These are phyloP conservation scores for Puccinia coronata DNA, from an alignment of 1,284 basidiomycete genomes.

Conservation along the genomic window DNA sequence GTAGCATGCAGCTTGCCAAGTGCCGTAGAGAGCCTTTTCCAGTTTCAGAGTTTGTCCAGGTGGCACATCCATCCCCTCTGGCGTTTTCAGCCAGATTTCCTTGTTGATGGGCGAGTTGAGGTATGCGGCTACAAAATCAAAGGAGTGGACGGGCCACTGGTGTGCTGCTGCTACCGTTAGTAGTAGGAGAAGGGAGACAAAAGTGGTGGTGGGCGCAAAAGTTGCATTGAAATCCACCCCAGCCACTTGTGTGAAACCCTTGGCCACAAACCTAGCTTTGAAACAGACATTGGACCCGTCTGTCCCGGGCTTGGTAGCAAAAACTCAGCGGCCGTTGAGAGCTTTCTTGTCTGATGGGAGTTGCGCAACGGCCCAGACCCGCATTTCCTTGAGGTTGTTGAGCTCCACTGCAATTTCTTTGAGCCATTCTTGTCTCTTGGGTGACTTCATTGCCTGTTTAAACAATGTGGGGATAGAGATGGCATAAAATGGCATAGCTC, in stretches of 20 bases:
- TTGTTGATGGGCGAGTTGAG: constrained; percentile 17
- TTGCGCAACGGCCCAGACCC: neutral
- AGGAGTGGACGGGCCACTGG: neutral
- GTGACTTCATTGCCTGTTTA: neutral
- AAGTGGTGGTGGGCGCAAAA: no score
- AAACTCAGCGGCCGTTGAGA: neutral
- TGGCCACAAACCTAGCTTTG: constrained; percentile 19
- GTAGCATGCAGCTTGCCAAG: no score
- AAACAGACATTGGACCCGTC: neutral
- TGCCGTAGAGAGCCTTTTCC: constrained; percentile 21
- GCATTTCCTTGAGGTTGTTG: neutral
- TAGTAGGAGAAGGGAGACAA: neutral
- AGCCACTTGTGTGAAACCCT: constrained; percentile 7
- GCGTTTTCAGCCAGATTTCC: neutral
- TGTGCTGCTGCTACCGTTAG: neutral
- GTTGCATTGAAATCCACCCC: no score
- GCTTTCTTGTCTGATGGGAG: neutral
- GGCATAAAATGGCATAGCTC: neutral
- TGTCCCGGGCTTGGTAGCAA: neutral
- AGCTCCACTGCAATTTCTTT: neutral
- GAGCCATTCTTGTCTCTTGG: neutral
- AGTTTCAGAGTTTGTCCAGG: neutral
- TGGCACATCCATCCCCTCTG: neutral
- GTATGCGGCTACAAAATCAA: constrained; percentile 30
- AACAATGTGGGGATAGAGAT: neutral